Conservation (phyloP, 805 yeast species). For the Wickerhamiella siamensis region DNA sequence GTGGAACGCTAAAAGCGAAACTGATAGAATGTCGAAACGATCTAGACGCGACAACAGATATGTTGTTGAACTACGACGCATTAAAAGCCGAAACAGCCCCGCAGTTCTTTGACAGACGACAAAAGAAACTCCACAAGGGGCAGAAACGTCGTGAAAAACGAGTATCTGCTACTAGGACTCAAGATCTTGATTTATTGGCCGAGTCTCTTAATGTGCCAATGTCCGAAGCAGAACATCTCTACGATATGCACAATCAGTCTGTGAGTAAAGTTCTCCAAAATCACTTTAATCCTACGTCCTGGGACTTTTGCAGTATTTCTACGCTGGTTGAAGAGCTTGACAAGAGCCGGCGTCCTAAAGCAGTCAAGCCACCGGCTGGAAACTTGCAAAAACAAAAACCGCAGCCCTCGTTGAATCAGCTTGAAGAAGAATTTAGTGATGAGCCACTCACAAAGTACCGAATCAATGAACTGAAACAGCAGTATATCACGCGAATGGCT, state of each 20-base stretch:
- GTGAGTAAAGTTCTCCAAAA: background rate
- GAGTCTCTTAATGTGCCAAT: background rate
- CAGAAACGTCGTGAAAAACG: background rate
- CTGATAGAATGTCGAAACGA: conserved; percentile 2
- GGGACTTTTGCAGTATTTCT: background rate
- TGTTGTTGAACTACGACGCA: conserved; percentile 7
- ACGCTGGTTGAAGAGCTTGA: background rate
- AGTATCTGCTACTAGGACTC: background rate
- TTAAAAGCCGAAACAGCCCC: conserved; percentile 3
- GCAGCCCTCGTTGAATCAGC: too few relatives aligned
- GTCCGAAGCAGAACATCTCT: background rate
- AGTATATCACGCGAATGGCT: background rate
- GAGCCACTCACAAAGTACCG: background rate
- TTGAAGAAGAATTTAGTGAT: background rate
- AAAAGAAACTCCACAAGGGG: background rate
- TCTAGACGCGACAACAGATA: conserved; percentile 8
- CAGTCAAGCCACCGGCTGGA: background rate
- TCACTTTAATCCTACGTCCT: background rate
- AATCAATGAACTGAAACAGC: background rate
- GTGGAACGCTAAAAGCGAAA: background rate
- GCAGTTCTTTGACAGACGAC: conserved; percentile 4
- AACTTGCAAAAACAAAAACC: too few relatives aligned
- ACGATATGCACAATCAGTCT: background rate
- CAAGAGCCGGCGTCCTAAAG: background rate
- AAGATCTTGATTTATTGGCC: background rate